Evolutionary conservation across 306 rosid species (phyloP).

Genomic region (Medicago lupulina): DNA sequence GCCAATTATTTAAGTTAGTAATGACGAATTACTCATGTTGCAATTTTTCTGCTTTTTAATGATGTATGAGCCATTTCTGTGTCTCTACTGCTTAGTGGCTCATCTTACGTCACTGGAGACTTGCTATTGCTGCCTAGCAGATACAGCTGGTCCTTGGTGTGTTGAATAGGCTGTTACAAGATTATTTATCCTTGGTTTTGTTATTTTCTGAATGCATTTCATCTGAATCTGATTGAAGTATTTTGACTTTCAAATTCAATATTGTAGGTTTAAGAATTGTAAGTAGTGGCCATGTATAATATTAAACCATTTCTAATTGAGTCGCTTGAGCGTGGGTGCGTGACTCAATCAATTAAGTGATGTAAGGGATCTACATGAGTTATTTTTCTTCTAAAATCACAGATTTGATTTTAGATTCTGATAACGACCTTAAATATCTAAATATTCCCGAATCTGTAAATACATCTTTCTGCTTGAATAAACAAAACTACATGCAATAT

Average conservation of each 20-base stretch:
- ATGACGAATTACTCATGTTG: constrained; percentile 54
- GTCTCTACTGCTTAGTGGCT: constrained; percentile 27
- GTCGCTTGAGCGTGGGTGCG: constrained; percentile 18
- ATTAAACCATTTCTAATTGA: constrained; percentile 13
- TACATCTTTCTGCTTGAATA: constrained; percentile 26
- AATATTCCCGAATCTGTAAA: constrained; percentile 16
- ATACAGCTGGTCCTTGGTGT: constrained; percentile 41
- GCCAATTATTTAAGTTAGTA: constrained; percentile 55
- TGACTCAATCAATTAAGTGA: constrained; percentile 27
- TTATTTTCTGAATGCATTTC: constrained; percentile 26
- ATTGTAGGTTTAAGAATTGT: constrained; percentile 1
- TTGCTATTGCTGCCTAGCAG: background rate
- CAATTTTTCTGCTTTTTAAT: constrained; percentile 22
- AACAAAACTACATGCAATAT: constrained; percentile 2
- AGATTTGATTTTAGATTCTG: constrained; percentile 48
- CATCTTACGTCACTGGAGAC: constrained; percentile 28
- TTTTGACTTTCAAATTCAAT: constrained; percentile 24
- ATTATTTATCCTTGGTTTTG: constrained; percentile 9
- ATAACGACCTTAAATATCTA: constrained; percentile 39
- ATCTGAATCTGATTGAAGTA: constrained; percentile 36
- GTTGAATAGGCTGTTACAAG: background rate
- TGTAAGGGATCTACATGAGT: constrained; percentile 23
- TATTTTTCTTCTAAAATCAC: constrained; percentile 7
- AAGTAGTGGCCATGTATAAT: background rate
- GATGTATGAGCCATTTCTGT: constrained; percentile 25